Conservation (phyloP, 2,329 filamentous ascomycete species). For the Nakataea oryzae region DNA sequence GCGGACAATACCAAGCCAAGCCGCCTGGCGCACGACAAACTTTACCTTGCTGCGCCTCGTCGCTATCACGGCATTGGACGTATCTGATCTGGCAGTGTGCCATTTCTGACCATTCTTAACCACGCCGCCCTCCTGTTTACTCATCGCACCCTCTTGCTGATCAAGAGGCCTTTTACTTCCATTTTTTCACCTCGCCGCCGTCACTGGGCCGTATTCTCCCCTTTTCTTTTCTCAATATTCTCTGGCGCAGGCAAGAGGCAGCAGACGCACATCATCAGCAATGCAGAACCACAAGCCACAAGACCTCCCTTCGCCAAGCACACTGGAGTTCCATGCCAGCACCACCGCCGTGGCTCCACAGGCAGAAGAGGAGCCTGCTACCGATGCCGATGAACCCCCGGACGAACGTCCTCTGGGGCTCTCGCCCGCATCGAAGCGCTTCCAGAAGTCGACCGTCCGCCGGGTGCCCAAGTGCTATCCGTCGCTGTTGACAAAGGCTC, state of each 20-base stretch:
- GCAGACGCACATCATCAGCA: slow-evolving; percentile 15
- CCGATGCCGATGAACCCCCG: slow-evolving; percentile 83
- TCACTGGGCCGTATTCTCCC: not conserved
- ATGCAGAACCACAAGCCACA: not conserved
- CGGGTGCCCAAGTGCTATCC: slow-evolving; percentile 49
- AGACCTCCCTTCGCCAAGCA: slow-evolving; percentile 23
- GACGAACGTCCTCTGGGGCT: slow-evolving; percentile 35
- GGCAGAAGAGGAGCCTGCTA: slow-evolving; percentile 50
- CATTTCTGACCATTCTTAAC: slow-evolving; percentile 12
- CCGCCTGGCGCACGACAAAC: not conserved
- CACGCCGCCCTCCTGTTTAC: slow-evolving; percentile 10
- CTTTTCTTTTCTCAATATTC: not conserved
- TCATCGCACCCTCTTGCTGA: not conserved
- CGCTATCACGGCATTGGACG: not conserved
- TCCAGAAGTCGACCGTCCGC: slow-evolving; percentile 35
- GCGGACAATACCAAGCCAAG: not conserved
- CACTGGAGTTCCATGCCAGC: slow-evolving; percentile 34
- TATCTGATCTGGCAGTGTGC: not conserved
- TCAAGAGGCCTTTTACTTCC: not conserved
- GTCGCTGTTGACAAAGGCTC: slow-evolving; percentile 79
- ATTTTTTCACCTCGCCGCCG: not conserved
- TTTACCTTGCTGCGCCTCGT: slow-evolving; percentile 1
- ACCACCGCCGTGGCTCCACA: slow-evolving; percentile 29
- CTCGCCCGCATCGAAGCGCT: slow-evolving; percentile 24
- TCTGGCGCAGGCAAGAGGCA: slow-evolving; percentile 7